Evolutionary conservation across 2,329 filamentous ascomycete genomes (phyloP).

Genomic region (Verticillium alfalfae): DNA sequence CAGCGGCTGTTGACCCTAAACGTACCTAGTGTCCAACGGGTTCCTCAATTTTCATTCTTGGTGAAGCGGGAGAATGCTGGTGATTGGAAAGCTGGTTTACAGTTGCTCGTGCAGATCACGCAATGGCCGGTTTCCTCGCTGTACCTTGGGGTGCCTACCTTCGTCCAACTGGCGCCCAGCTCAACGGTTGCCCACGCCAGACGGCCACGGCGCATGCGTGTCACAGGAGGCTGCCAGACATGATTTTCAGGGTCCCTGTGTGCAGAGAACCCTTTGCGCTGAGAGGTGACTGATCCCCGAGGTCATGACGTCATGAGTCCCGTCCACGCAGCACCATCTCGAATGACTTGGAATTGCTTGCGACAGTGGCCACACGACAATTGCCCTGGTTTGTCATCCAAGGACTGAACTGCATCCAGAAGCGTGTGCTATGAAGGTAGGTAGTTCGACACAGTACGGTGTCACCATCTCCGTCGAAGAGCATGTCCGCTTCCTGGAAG

Average conservation of each 20-base stretch:
- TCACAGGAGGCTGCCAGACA: too few species aligned
- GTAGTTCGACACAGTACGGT: too few species aligned
- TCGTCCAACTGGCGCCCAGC: too few species aligned
- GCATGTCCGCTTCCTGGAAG: neutral
- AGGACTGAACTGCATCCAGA: neutral
- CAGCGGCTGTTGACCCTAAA: neutral
- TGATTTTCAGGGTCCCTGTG: neutral
- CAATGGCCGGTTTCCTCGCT: too few species aligned
- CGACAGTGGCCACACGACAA: neutral
- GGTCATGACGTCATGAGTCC: neutral
- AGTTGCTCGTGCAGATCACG: neutral
- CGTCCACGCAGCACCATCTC: too few species aligned
- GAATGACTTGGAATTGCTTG: neutral
- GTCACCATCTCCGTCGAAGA: too few species aligned
- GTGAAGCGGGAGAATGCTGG: neutral
- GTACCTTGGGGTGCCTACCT: too few species aligned
- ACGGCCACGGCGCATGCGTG: too few species aligned
- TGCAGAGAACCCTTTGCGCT: neutral
- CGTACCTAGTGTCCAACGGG: neutral
- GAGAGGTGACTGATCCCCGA: neutral
- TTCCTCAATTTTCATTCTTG: neutral
- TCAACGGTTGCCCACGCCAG: too few species aligned
- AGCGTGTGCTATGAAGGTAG: too few species aligned
- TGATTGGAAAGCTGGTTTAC: neutral
- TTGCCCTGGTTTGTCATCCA: neutral